Conservation (phyloP, 345 rosid species). For the Microthlaspi erraticum region DNA sequence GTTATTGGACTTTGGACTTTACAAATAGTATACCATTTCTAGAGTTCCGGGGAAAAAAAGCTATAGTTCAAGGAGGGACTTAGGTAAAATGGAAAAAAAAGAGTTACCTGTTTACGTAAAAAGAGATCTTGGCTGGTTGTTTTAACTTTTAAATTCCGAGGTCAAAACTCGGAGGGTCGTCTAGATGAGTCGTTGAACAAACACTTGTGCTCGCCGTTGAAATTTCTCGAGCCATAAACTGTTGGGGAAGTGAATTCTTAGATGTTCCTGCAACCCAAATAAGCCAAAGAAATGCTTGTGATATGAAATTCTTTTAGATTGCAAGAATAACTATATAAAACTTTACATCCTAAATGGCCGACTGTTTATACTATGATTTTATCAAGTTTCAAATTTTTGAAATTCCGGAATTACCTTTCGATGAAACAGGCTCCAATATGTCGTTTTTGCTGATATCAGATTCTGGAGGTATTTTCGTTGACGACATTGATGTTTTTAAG, state of each 20-base stretch:
- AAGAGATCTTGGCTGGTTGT: slow-evolving; percentile 26
- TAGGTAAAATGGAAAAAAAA: neutral
- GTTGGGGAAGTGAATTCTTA: slow-evolving; percentile 15
- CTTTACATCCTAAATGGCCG: neutral
- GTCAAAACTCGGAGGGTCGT: slow-evolving; percentile 58
- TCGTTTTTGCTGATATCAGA: slow-evolving; percentile 33
- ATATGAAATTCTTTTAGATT: slow-evolving; percentile 19
- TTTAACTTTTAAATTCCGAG: slow-evolving; percentile 60
- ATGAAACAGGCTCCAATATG: slow-evolving; percentile 38
- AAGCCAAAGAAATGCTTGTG: neutral
- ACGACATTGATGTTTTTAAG: slow-evolving; percentile 30
- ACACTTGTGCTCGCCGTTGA: too few species aligned
- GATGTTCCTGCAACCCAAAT: slow-evolving; percentile 28
- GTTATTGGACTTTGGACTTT: neutral
- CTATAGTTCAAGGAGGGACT: neutral
- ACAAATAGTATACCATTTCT: neutral
- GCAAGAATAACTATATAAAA: neutral
- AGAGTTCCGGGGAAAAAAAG: neutral
- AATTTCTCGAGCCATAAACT: slow-evolving; percentile 26
- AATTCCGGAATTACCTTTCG: slow-evolving; percentile 30
- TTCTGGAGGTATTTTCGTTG: slow-evolving; percentile 41
- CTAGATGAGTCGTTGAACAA: slow-evolving; percentile 30
- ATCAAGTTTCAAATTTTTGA: slow-evolving; percentile 1
- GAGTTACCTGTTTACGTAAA: slow-evolving; percentile 13
- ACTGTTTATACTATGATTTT: neutral